Evolutionary conservation across 805 yeast genomes (phyloP), one percentile per base, ranked within the genome.

Genomic region (Saturnispora kantuleensis): DNA sequence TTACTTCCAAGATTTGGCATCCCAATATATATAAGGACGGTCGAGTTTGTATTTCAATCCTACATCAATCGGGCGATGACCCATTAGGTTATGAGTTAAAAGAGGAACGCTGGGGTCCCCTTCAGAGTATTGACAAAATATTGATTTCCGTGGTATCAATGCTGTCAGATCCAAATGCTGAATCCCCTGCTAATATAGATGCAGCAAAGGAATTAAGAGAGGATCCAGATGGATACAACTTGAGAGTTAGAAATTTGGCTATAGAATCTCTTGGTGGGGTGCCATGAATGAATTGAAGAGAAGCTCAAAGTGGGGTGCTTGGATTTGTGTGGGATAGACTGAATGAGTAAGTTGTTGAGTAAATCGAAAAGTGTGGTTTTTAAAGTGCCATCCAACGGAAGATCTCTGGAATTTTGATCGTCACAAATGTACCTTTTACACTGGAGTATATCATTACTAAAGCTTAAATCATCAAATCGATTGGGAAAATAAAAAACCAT

Each of bases 61-160:
- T 93, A 52, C 98, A 93, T 60, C 79, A 96, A 1, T 96, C 97
- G 1, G 98, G 98, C 10, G 95, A 89, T 55, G 98, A 93, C 63
- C 97, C 98, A 16, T 77, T 88, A 61, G 88, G 83, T 73, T 93
- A 93, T 65, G 98, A 93, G 63, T 66, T 85, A 29, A 95, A 97
- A 0, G 94, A 89, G 54, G 98, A 93, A 65, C 70, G 98, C 52
- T 93, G 98, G 98, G 84, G 95, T 6, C 98, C 98, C 0, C 89
- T 93, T 29, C 98, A 93, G 62, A 84, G 95, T 59, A 89, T 93
- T n/a, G 98, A 93, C 65, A 93, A 93, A 73, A 93, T 93, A 49
- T 68, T 93, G 49, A 66, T 93, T 47, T 83, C 95, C 62, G 97
- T 93, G 17, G 78, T 89, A 73, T 84, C 95, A 56, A 89, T 93